Conservation (phyloP, 2,329 filamentous ascomycete genomes). For the Byssothecium circinans region DNA sequence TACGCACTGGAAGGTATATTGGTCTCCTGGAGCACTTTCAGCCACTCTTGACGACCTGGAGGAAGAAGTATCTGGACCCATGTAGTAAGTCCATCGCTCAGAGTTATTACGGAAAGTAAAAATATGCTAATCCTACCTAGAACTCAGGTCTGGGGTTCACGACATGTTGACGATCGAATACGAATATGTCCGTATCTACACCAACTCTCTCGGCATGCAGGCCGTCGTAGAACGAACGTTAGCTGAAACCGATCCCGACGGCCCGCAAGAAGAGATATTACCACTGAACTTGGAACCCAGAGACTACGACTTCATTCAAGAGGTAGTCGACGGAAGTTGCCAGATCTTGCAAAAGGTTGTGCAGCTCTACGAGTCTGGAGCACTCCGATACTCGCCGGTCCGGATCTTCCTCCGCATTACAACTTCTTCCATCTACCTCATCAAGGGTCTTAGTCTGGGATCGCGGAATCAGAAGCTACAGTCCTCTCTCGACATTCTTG, state of each 20-base stretch:
- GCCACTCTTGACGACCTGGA: conserved; percentile 45
- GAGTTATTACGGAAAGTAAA: not conserved
- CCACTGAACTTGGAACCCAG: conserved; percentile 51
- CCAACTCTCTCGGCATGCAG: conserved; percentile 57
- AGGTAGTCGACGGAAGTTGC: conserved; percentile 58
- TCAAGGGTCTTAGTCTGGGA: conserved; percentile 55
- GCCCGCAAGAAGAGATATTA: conserved; percentile 43
- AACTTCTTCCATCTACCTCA: conserved; percentile 58
- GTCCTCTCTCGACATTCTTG: conserved; percentile 52
- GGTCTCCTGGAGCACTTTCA: conserved; percentile 52
- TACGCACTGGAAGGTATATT: conserved; percentile 54
- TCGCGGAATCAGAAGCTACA: conserved; percentile 53
- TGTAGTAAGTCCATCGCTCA: conserved; percentile 29
- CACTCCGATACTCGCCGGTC: conserved; percentile 56
- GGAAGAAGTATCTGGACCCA: conserved; percentile 44
- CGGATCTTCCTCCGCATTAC: conserved; percentile 58
- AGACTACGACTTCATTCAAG: conserved; percentile 59
- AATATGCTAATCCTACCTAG: conserved; percentile 14
- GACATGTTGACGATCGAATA: conserved; percentile 58
- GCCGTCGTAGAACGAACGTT: conserved; percentile 59
- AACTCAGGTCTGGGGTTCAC: conserved; percentile 44
- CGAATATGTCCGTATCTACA: conserved; percentile 48
- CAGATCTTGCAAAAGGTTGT: conserved; percentile 55
- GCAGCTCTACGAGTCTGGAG: conserved; percentile 50
- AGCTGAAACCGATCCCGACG: conserved; percentile 41